Evolutionary conservation across 352 stramenopile genomes (phyloP).

Genomic region (Globisporangium sylvaticum): DNA sequence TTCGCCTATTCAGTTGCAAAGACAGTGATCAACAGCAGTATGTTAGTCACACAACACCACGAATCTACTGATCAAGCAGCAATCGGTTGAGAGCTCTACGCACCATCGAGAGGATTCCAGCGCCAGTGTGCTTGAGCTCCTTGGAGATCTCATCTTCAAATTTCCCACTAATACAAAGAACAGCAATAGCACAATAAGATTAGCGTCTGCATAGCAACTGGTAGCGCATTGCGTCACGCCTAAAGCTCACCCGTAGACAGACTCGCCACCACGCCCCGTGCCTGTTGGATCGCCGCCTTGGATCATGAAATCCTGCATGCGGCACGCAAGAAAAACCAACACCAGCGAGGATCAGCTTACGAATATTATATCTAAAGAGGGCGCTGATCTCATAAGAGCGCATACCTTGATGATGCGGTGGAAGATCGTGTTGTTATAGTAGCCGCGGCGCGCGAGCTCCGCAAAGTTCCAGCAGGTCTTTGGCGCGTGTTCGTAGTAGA

Average conservation of each 20-base stretch:
- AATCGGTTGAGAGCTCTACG: background rate
- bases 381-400: background rate
- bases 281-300: constrained; percentile 94
- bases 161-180: constrained; percentile 50
- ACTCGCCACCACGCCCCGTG: constrained; percentile 90
- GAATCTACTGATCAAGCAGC: background rate
- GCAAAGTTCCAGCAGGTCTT: constrained; percentile 92
- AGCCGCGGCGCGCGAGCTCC: constrained; percentile 88
- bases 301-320: constrained; percentile 93
- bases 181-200: background rate
- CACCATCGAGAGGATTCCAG: constrained; percentile 90
- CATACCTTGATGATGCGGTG: constrained; percentile 91
- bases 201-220: background rate
- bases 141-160: constrained; percentile 94
- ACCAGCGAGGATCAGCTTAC: no score
- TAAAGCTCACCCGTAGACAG: constrained; percentile 77
- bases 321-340: no score
- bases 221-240: background rate
- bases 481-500: constrained; percentile 92
- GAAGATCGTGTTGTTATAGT: constrained; percentile 96
- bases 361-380: no score
- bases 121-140: constrained; percentile 92
- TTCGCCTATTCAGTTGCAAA: constrained; percentile 56
- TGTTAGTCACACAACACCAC: background rate
- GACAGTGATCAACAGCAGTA: background rate